Evolutionary conservation across 331 rosid species (phyloP).

Genomic region (Saraca asoca): DNA sequence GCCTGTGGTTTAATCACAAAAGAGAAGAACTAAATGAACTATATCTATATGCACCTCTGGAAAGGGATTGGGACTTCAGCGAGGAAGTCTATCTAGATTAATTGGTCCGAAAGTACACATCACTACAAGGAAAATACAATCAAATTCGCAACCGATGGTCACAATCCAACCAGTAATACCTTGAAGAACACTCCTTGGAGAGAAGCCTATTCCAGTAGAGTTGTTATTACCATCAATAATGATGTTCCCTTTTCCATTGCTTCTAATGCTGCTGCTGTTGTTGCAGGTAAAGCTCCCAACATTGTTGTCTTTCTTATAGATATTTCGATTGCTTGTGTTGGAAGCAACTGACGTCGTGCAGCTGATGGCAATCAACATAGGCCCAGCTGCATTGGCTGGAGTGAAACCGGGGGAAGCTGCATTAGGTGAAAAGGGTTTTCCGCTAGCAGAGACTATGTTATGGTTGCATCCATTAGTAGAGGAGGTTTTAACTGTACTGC

Average conservation of each 20-base stretch:
- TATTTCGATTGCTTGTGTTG: constrained; percentile 2
- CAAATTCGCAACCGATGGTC: background rate
- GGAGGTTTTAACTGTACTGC: constrained; percentile 18
- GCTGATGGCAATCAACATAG: constrained; percentile 17
- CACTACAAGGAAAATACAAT: no score
- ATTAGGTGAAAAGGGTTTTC: constrained; percentile 8
- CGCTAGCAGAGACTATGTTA: constrained; percentile 20
- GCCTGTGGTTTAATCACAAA: no score
- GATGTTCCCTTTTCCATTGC: constrained; percentile 35
- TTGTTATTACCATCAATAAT: constrained; percentile 33
- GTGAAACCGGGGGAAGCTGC: constrained; percentile 2
- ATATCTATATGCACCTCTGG: no score
- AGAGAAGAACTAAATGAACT: no score
- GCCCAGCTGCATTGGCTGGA: constrained; percentile 27
- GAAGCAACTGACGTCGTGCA: background rate
- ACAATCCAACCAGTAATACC: constrained; percentile 38
- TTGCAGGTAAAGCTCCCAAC: constrained; percentile 29
- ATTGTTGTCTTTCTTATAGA: constrained; percentile 36
- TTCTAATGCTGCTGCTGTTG: constrained; percentile 28
- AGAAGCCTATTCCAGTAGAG: constrained; percentile 58
- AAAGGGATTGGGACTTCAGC: no score
- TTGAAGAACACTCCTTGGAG: constrained; percentile 81
- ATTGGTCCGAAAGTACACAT: no score
- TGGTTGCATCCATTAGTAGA: constrained; percentile 30
- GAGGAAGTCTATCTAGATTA: no score